Evolutionary conservation across 1,284 basidiomycete genomes (phyloP).

Genomic region (Coniophora puteana): DNA sequence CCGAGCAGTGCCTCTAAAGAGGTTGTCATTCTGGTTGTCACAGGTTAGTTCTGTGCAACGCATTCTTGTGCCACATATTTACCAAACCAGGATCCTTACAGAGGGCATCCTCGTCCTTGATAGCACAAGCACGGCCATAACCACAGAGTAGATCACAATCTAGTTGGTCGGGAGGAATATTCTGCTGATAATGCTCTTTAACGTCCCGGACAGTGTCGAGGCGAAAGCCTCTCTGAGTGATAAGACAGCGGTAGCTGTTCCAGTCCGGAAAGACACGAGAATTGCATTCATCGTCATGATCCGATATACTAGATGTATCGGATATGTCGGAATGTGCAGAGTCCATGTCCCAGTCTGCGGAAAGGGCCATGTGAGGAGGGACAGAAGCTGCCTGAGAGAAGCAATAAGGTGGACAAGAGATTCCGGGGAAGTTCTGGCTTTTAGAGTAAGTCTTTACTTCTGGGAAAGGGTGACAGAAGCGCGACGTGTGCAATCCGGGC

Average conservation of each 20-base stretch:
- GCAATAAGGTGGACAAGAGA: no score
- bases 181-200: constrained; percentile 28
- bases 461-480: not conserved
- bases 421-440: no score
- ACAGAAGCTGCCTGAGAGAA: not conserved
- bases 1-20: constrained; percentile 59
- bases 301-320: constrained; percentile 43
- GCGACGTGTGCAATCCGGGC: not conserved
- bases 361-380: constrained; percentile 16
- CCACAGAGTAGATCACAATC: constrained; percentile 27
- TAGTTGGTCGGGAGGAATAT: constrained; percentile 2
- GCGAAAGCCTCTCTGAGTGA: constrained; percentile 50
- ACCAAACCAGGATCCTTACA: constrained; percentile 71
- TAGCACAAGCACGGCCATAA: constrained; percentile 31
- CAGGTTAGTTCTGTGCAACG: constrained; percentile 8
- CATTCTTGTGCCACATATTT: constrained; percentile 21
- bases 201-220: constrained; percentile 69
- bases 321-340: constrained; percentile 25
- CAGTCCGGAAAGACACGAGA: constrained; percentile 56
- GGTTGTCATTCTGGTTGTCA: constrained; percentile 53
- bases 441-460: not conserved
- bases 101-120: constrained; percentile 50
- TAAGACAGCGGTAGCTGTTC: constrained; percentile 47
- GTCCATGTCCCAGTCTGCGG: constrained; percentile 28
- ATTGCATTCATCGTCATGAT: constrained; percentile 64